These are phyloP conservation scores for Barnettozyma pratensis DNA, from an alignment of 805 yeast species.

Conservation along the genomic window DNA sequence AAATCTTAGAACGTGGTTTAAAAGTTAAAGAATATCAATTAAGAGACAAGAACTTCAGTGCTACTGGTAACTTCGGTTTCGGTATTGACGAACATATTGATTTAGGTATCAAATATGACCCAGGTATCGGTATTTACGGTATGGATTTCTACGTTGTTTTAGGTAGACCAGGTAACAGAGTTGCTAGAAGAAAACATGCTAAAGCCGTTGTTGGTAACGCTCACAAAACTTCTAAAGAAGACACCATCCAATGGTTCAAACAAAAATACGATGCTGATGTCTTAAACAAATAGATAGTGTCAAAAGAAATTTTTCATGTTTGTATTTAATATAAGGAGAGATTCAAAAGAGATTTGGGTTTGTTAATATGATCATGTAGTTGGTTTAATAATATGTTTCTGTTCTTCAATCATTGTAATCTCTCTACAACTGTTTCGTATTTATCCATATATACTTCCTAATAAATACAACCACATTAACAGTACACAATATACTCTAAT, in stretches of 20 bases:
- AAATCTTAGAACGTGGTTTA: conserved; percentile 98
- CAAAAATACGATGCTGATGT: conserved; percentile 99
- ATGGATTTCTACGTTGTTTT: conserved; percentile 99
- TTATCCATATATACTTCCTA: too few relatives aligned
- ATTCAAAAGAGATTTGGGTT: conserved; percentile 3
- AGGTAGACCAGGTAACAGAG: conserved; percentile 99
- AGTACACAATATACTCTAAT: too few relatives aligned
- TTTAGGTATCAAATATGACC: conserved; percentile 99
- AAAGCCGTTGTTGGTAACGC: conserved; percentile 82
- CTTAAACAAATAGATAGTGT: conserved; percentile 58
- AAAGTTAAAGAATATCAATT: conserved; percentile 99
- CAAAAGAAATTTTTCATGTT: conserved; percentile 9
- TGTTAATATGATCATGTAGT: not conserved
- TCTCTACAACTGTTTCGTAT: too few relatives aligned
- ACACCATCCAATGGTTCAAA: conserved; percentile 98
- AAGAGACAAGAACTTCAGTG: conserved; percentile 90
- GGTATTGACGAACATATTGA: conserved; percentile 99
- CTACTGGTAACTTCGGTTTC: conserved; percentile 99
- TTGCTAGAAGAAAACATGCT: conserved; percentile 97
- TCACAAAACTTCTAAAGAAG: conserved; percentile 91
- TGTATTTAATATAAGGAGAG: conserved; percentile 18
- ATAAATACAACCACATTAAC: too few relatives aligned
- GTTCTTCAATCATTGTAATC: too few relatives aligned
- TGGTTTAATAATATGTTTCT: not conserved
- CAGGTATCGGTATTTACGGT: conserved; percentile 99